Percentiles rank a stretch among this genome's conserved stretches.
Conservation (phyloP, 441 rosid species). For the Jatropha podagrica region DNA sequence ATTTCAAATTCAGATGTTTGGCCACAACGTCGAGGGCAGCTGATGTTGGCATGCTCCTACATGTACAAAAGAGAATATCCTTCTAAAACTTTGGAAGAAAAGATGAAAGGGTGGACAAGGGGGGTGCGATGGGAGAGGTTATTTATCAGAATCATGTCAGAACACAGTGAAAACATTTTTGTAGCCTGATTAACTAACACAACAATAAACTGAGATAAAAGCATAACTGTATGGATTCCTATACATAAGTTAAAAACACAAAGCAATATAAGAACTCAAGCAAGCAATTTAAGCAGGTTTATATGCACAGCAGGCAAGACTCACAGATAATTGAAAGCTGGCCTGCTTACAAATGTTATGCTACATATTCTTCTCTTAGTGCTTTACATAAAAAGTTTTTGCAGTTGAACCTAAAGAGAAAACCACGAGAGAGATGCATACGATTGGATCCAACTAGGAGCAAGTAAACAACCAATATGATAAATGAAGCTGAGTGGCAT, state of each 20-base stretch:
- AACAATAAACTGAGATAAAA: neutral
- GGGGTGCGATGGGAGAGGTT: no score
- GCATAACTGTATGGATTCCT: neutral
- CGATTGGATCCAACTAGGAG: neutral
- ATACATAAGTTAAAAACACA: neutral
- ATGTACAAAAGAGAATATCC: neutral
- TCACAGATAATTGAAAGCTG: no score
- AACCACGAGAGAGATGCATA: neutral
- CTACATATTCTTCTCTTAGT: neutral
- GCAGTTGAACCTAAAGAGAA: neutral
- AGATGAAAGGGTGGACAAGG: neutral
- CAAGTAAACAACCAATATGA: constrained; percentile 8
- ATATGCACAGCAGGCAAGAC: neutral
- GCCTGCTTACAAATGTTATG: neutral
- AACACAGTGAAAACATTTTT: neutral
- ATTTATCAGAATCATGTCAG: neutral
- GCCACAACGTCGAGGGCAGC: constrained; percentile 99
- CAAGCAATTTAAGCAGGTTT: neutral
- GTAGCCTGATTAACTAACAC: neutral
- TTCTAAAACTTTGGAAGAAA: neutral
- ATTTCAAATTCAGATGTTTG: constrained; percentile 72
- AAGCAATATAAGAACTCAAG: neutral
- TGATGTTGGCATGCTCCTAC: constrained; percentile 89
- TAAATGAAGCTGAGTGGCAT: constrained; percentile 13
- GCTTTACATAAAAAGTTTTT: no score